Evolutionary conservation across 257 asterid species (phyloP).

Genomic region (Capsicum chinense): DNA sequence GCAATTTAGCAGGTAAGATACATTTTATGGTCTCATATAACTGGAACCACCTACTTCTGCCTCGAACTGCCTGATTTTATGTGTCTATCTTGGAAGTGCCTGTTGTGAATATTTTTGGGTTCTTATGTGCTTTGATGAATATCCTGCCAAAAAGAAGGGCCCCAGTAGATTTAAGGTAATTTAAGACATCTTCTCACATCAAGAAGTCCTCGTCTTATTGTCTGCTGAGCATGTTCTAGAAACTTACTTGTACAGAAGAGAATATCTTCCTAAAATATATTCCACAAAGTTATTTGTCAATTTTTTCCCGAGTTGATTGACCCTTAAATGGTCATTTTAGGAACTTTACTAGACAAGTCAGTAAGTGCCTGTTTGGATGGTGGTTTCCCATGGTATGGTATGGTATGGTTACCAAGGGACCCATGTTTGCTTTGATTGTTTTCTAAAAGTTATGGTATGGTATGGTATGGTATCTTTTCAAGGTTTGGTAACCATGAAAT

Average conservation of each 20-base stretch:
- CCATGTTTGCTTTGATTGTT: too few relatives aligned
- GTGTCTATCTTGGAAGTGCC: conserved; percentile 15
- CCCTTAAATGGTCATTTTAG: not conserved
- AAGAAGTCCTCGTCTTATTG: not conserved
- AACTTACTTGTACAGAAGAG: not conserved
- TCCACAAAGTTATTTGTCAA: not conserved
- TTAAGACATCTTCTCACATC: conserved; percentile 3
- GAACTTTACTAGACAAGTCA: not conserved
- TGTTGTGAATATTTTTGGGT: not conserved
- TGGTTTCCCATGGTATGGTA: too few relatives aligned
- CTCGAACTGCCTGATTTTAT: not conserved
- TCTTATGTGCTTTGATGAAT: conserved; percentile 1
- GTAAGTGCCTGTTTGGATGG: not conserved
- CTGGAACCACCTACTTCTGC: not conserved
- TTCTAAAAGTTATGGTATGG: too few relatives aligned
- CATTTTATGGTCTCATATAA: not conserved
- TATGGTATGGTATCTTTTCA: too few relatives aligned
- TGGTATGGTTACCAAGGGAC: too few relatives aligned
- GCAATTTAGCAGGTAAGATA: conserved; percentile 90
- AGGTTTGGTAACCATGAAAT: too few relatives aligned
- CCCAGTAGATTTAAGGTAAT: not conserved
- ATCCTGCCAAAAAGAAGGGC: not conserved
- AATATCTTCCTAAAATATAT: not conserved
- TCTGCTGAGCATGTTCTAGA: conserved; percentile 6
- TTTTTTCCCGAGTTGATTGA: not conserved